Evolutionary conservation across 23 red algal species (phyloP), one percentile per base, ranked within the genome.

Genomic region (Cyanidioschyzon merolae): DNA sequence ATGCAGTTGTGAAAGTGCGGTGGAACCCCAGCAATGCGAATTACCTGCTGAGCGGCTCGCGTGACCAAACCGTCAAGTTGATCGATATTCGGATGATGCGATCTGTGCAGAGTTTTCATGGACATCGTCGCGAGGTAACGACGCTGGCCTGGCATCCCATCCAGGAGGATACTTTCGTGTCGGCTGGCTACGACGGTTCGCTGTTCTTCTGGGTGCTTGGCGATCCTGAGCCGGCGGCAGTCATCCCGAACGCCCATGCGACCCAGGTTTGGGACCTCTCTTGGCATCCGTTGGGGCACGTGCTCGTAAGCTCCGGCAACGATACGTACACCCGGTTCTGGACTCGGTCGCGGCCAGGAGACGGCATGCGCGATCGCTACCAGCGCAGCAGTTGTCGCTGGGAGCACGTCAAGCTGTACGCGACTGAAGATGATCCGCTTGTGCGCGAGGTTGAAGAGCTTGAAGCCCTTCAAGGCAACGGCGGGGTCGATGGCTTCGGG

Each of bases 11-110:
- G 39, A 98, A 98, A 63, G 87, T 91, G 2, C 83, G 89, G 38
- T 98, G 94, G 94, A 98, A 91, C 50, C 74, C 34, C 12, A 32
- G 3, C n/a, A 98, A 98, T 75, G 94, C 88, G 7, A 92, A 98
- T 75, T 98, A 88, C 84, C 59, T 98, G 32, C 71, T 92, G 36
- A 89, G 87, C 39, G 89, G 88, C 1, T 89, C 88, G 39, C 84
- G 89, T 41, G 94, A 98, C 41, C 88, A 91, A 76, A 68, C 88
- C 37, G 89, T 98, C 58, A 98, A 98, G 63, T 79, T 91, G 35
- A 91, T 89, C 40, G 94, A 98, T 75, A 98, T 98, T 36, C 79
- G 94, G 36, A 98, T 89, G 94, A 98, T 98, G 94, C 75, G 79
- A 39, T 85, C 90, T 39, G 83, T 98, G 75, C 84, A 89, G 59